A percentile compares a stretch with the other conserved stretches of the same genome.
phyloP scores from a whole-genome alignment of 805 yeast species.

The Nadsonia fulvescens region DNA sequence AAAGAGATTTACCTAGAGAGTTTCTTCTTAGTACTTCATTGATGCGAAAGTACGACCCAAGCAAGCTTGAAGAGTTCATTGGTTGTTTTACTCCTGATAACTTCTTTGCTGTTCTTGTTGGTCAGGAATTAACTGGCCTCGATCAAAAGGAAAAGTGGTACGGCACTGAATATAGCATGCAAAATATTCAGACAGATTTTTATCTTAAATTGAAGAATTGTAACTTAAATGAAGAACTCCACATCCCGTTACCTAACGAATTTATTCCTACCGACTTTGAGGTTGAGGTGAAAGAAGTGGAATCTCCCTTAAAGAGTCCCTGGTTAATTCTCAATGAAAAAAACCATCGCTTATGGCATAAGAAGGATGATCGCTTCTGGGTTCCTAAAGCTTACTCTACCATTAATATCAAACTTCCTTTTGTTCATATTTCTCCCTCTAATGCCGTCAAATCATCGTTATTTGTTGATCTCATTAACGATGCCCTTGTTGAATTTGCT shows the following conservation, averaged over 20 bases:
- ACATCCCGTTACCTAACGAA: conserved; percentile 55
- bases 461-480: conserved; percentile 55
- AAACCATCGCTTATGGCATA: conserved; percentile 58
- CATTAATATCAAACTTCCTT: conserved; percentile 44
- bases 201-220: conserved; percentile 17
- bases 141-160: conserved; percentile 63
- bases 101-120: conserved; percentile 37
- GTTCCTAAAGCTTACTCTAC: conserved; percentile 72
- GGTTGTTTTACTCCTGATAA: conserved; percentile 36
- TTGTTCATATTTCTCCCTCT: conserved; percentile 38
- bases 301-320: conserved; percentile 36
- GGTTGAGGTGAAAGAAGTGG: conserved; percentile 28
- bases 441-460: conserved; percentile 41
- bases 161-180: conserved; percentile 58
- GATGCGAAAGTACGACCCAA: conserved; percentile 39
- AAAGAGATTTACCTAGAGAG: conserved; percentile 42
- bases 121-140: conserved; percentile 32
- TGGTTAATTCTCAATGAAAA: conserved; percentile 34
- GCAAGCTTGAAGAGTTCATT: conserved; percentile 31
- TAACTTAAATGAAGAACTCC: conserved; percentile 21
- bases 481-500: conserved; percentile 53
- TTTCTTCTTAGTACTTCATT: conserved; percentile 40
- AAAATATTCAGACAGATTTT: conserved; percentile 21
- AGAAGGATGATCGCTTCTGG: conserved; percentile 75
- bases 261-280: conserved; percentile 69